Evolutionary conservation across 2,329 filamentous ascomycete genomes (phyloP).

Genomic region (Cladophialophora chaetospira): DNA sequence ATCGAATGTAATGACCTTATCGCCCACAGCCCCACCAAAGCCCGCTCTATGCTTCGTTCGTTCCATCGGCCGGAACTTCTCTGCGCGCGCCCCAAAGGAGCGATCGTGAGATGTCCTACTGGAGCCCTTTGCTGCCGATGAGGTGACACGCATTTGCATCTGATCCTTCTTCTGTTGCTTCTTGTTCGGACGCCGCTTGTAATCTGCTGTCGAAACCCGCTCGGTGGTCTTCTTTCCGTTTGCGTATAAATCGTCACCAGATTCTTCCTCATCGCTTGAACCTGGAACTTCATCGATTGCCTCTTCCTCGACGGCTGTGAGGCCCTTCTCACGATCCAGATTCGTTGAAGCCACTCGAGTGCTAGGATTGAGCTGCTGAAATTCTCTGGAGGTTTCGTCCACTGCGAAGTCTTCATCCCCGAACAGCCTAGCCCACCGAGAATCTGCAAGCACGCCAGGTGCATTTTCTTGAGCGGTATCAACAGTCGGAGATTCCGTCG

Average conservation of each 20-base stretch:
- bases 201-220: constrained; percentile 57
- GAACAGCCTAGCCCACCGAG: constrained; percentile 85
- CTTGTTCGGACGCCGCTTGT: constrained; percentile 49
- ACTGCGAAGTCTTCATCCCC: constrained; percentile 91
- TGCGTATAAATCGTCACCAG: constrained; percentile 36
- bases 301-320: constrained; percentile 66
- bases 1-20: constrained; percentile 63
- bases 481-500: constrained; percentile 33
- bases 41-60: constrained; percentile 34
- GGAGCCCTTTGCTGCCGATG: constrained; percentile 43
- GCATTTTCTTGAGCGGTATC: constrained; percentile 27
- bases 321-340: constrained; percentile 47
- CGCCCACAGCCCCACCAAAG: constrained; percentile 45
- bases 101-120: constrained; percentile 50
- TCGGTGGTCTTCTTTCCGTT: constrained; percentile 37
- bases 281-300: constrained; percentile 54
- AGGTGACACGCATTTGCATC: constrained; percentile 61
- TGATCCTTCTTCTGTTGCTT: constrained; percentile 47
- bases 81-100: constrained; percentile 61
- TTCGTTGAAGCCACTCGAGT: constrained; percentile 52
- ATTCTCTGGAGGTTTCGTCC: constrained; percentile 86
- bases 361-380: constrained; percentile 85
- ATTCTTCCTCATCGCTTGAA: constrained; percentile 44
- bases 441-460: constrained; percentile 74
- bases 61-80: constrained; percentile 44